Evolutionary conservation across 495 filamentous ascomycete genomes (phyloP).

Genomic region (Tuber melanosporum): DNA sequence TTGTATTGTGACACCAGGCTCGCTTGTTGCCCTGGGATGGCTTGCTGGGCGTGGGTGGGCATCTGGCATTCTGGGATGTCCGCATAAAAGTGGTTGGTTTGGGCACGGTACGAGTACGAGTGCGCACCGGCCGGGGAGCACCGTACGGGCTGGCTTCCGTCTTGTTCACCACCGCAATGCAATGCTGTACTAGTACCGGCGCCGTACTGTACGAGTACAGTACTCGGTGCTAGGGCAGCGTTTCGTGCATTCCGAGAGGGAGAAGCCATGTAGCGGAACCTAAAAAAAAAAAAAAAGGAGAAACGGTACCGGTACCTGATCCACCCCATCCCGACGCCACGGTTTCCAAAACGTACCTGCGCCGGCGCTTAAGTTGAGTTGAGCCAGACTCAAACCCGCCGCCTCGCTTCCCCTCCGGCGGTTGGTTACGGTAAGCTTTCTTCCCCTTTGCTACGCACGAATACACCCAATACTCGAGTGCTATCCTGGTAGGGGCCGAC

Average conservation of each 20-base stretch:
- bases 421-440: not conserved
- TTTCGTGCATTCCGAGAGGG: not conserved
- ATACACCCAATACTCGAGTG: too few species aligned
- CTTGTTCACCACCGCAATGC: not conserved
- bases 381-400: not conserved
- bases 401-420: not conserved
- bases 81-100: not conserved
- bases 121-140: too few species aligned
- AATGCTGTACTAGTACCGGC: not conserved
- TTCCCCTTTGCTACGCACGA: not conserved
- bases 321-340: not conserved
- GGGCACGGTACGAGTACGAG: not conserved
- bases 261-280: too few species aligned
- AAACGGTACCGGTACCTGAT: not conserved
- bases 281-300: not conserved
- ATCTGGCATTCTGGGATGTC: not conserved
- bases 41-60: not conserved
- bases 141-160: not conserved
- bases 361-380: not conserved
- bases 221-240: not conserved
- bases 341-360: slow-evolving; percentile 4
- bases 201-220: not conserved
- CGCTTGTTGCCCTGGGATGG: not conserved
- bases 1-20: not conserved
- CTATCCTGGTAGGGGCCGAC: too few species aligned